These are phyloP conservation scores for Raffaelea ambrosiae DNA, from an alignment of 2,329 filamentous ascomycete species.

Conservation along the genomic window DNA sequence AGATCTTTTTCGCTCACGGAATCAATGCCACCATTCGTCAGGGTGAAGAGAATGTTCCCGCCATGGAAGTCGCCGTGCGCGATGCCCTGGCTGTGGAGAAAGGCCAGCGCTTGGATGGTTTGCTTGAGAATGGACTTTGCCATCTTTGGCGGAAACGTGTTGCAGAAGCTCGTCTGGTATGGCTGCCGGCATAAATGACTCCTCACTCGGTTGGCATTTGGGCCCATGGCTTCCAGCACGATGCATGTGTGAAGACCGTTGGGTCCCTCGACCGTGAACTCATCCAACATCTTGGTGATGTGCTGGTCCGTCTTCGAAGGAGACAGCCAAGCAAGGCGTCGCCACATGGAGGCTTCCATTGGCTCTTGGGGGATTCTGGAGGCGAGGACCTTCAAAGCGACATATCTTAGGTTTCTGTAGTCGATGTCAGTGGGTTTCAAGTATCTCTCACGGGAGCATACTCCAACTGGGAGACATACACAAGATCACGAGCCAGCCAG, in stretches of 20 bases:
- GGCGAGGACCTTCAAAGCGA: not conserved
- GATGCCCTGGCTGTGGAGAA: conserved; percentile 8
- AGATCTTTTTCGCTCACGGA: not conserved
- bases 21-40: not conserved
- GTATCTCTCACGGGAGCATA: too few species aligned
- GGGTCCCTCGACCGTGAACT: not conserved
- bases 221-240: conserved; percentile 6
- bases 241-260: conserved; percentile 8
- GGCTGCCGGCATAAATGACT: too few species aligned
- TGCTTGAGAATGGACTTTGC: conserved; percentile 3
- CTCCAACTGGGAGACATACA: conserved; percentile 10
- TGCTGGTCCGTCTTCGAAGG: not conserved
- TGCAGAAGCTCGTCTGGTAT: too few species aligned
- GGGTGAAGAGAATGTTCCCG: conserved; percentile 14
- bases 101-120: not conserved
- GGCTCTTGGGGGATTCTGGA: not conserved
- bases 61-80: conserved; percentile 10
- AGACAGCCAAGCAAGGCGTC: not conserved
- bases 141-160: not conserved
- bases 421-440: too few species aligned
- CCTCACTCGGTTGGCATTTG: not conserved
- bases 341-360: not conserved
- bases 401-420: not conserved
- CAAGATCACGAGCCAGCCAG: conserved; percentile 20
- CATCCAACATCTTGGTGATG: conserved; percentile 1